Percentiles rank a stretch among this genome's conserved stretches.
Evolutionary conservation across 163 green algal genomes (phyloP).

Genomic region (Scenedesmus sp.): DNA sequence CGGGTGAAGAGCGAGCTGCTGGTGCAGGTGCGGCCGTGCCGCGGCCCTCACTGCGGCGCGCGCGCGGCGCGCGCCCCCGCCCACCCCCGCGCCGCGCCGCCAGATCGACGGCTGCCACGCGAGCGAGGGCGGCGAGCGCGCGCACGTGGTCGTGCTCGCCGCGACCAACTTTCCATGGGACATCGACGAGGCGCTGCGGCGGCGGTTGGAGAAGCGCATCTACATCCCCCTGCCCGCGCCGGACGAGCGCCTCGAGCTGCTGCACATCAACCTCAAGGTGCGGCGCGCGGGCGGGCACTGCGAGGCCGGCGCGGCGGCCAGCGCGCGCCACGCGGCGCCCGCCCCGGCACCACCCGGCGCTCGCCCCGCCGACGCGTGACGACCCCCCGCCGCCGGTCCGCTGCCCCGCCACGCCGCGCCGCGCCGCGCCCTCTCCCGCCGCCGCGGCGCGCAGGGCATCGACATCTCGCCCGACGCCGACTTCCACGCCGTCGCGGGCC

Average conservation of each 20-base stretch:
- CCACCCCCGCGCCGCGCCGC: no score
- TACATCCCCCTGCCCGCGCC: slow-evolving; percentile 91
- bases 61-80: no score
- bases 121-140: slow-evolving; percentile 47
- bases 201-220: slow-evolving; percentile 92
- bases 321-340: no score
- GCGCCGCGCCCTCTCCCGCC: no score
- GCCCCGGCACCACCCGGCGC: no score
- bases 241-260: slow-evolving; percentile 79
- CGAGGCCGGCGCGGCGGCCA: no score
- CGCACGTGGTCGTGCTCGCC: slow-evolving; percentile 93
- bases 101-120: slow-evolving; percentile 67
- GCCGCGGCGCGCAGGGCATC: slow-evolving; percentile 59
- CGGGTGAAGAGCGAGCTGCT: slow-evolving; percentile 96
- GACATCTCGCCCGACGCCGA: slow-evolving; percentile 70
- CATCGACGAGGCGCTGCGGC: slow-evolving; percentile 93
- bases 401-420: no score
- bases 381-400: no score
- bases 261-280: slow-evolving; percentile 85
- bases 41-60: no score
- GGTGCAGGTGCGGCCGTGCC: slow-evolving; percentile 63
- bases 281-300: not conserved
- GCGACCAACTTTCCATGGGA: slow-evolving; percentile 98
- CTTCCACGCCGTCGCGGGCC: slow-evolving; percentile 64
- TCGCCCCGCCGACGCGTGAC: no score